A percentile compares a stretch with the other conserved stretches of the same genome.
Evolutionary conservation across 495 filamentous ascomycete genomes (phyloP).

Genomic region (Apiosordaria backusii): DNA sequence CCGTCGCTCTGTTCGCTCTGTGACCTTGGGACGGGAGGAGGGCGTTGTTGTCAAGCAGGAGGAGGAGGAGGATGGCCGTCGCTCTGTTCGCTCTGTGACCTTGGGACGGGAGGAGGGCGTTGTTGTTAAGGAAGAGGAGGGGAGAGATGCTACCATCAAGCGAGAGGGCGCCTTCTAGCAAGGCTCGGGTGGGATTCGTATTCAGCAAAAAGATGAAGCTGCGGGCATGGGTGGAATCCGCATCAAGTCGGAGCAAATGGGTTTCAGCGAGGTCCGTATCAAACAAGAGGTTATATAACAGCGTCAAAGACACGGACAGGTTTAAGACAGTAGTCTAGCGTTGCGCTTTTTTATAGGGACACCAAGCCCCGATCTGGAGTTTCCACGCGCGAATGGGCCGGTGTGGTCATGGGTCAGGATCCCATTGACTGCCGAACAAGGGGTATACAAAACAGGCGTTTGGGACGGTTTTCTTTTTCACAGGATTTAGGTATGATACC

Average conservation of each 20-base stretch:
- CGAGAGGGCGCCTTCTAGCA: neutral
- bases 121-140: neutral
- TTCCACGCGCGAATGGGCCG: too few relatives aligned
- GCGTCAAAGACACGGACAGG: too few relatives aligned
- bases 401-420: too few relatives aligned
- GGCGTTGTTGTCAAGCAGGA: conserved; percentile 8
- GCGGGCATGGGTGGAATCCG: too few relatives aligned
- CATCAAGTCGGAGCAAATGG: too few relatives aligned
- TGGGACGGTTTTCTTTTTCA: neutral
- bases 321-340: too few relatives aligned
- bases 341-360: too few relatives aligned
- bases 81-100: neutral
- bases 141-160: neutral
- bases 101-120: neutral
- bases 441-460: neutral
- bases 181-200: too few relatives aligned
- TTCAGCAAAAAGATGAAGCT: too few relatives aligned
- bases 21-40: neutral
- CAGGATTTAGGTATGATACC: neutral
- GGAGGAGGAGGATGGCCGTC: conserved; percentile 22
- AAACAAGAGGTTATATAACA: neutral
- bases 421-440: too few relatives aligned
- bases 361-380: too few relatives aligned
- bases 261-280: neutral
- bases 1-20: neutral